Percentiles rank a stretch among this genome's conserved stretches.
Conservation (phyloP, 352 stramenopile species). For the Phytophthora aleatoria region DNA sequence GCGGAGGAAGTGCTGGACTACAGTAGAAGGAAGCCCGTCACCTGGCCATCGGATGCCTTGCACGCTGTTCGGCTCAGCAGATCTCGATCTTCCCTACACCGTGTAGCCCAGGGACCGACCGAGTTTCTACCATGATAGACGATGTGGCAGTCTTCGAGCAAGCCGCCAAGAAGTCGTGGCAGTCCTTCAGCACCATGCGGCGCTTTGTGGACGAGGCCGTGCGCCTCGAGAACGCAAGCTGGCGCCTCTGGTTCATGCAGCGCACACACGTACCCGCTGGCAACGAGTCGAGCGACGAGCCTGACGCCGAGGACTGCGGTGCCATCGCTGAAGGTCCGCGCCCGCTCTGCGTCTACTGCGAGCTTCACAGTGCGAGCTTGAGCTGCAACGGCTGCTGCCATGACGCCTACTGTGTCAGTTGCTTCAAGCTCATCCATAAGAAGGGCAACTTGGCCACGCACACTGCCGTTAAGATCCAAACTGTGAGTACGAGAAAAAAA, state of each 20-base stretch:
- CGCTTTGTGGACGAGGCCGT: constrained; percentile 83
- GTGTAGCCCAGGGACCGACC: background rate
- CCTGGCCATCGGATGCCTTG: constrained; percentile 19
- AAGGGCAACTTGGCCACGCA: constrained; percentile 83
- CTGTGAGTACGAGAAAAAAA: constrained; percentile 24
- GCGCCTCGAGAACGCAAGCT: constrained; percentile 85
- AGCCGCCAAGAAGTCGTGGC: constrained; percentile 83
- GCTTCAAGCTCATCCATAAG: constrained; percentile 90
- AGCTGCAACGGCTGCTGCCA: constrained; percentile 87
- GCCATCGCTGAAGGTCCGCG: constrained; percentile 6
- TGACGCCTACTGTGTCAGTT: constrained; percentile 85
- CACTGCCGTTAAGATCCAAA: constrained; percentile 66
- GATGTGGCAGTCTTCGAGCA: constrained; percentile 64
- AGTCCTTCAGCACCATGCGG: constrained; percentile 89
- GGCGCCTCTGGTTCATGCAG: constrained; percentile 84
- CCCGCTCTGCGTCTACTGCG: constrained; percentile 76
- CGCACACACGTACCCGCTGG: constrained; percentile 16
- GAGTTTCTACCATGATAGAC: constrained; percentile 35
- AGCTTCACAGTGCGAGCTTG: constrained; percentile 66
- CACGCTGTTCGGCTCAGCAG: constrained; percentile 13
- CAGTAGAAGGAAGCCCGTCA: constrained; percentile 5
- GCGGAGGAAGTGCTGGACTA: constrained; percentile 1
- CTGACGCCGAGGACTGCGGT: constrained; percentile 32
- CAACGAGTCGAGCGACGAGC: constrained; percentile 19
- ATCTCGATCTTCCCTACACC: constrained; percentile 22